Evolutionary conservation across 345 rosid species (phyloP).

Genomic region (Conringia planisiliqua): DNA sequence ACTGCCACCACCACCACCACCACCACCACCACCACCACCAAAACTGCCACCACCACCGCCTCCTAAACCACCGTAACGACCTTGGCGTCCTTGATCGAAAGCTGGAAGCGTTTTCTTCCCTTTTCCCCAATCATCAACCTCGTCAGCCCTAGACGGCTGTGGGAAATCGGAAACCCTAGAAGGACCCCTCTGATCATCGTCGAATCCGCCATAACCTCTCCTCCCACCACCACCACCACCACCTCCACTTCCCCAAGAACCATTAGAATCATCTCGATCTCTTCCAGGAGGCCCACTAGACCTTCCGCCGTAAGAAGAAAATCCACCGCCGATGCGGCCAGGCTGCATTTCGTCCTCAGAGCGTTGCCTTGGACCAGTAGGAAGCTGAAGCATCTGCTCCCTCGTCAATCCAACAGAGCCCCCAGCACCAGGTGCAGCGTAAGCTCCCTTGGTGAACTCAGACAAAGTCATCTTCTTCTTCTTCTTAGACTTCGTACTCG

Average conservation of each 20-base stretch:
- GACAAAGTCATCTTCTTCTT: slow-evolving; percentile 81
- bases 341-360: slow-evolving; percentile 83
- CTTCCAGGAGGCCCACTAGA: slow-evolving; percentile 39
- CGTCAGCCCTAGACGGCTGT: slow-evolving; percentile 88
- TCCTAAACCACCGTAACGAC: slow-evolving; percentile 57
- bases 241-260: slow-evolving; percentile 53
- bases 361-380: slow-evolving; percentile 92
- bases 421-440: slow-evolving; percentile 30
- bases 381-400: slow-evolving; percentile 78
- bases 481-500: slow-evolving; percentile 64
- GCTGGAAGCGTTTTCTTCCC: slow-evolving; percentile 55
- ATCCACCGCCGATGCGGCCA: slow-evolving; percentile 82
- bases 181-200: slow-evolving; percentile 70
- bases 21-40: slow-evolving; percentile 16
- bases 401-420: slow-evolving; percentile 51
- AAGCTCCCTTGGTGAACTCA: slow-evolving; percentile 45
- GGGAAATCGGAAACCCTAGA: slow-evolving; percentile 82
- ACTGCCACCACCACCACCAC: background rate
- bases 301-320: slow-evolving; percentile 52
- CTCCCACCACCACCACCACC: slow-evolving; percentile 46
- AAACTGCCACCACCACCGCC: slow-evolving; percentile 43
- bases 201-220: slow-evolving; percentile 70
- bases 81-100: slow-evolving; percentile 53
- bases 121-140: slow-evolving; percentile 83
- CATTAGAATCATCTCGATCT: slow-evolving; percentile 46